Percentiles rank a stretch among this genome's conserved stretches.
Conservation (phyloP, 2,329 filamentous ascomycete species). For the Exophiala alcalophila region DNA sequence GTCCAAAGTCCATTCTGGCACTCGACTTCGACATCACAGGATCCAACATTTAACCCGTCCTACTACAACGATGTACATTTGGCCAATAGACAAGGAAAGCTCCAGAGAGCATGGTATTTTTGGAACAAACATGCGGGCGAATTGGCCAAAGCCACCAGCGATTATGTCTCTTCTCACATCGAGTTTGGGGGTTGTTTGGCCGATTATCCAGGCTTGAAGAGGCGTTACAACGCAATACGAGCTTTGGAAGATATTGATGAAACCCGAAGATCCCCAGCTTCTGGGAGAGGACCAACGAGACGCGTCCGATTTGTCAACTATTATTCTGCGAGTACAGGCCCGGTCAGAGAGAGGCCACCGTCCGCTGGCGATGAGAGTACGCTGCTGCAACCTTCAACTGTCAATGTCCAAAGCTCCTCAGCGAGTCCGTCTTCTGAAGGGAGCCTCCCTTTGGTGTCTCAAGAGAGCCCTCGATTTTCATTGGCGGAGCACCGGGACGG, state of each 20-base stretch:
- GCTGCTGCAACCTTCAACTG: constrained; percentile 6
- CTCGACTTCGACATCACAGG: constrained; percentile 23
- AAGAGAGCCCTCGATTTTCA: constrained; percentile 44
- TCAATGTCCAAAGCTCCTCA: constrained; percentile 1
- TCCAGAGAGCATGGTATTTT: constrained; percentile 66
- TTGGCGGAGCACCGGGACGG: constrained; percentile 46
- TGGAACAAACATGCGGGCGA: constrained; percentile 76
- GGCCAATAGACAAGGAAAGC: constrained; percentile 65
- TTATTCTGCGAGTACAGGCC: constrained; percentile 80
- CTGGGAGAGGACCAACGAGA: constrained; percentile 33
- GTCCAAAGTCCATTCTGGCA: constrained; percentile 16
- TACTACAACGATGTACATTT: constrained; percentile 73
- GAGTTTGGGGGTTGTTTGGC: constrained; percentile 80
- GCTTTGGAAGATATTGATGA: constrained; percentile 70
- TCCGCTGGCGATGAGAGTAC: background rate
- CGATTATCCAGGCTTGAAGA: constrained; percentile 68
- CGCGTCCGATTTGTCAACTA: constrained; percentile 82
- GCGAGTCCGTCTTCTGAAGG: constrained; percentile 5
- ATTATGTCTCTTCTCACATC: constrained; percentile 73
- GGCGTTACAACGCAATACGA: constrained; percentile 66
- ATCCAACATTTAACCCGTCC: constrained; percentile 69
- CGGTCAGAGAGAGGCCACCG: constrained; percentile 51
- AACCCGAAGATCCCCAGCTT: constrained; percentile 37
- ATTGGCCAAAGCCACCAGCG: constrained; percentile 65
- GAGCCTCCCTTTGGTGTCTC: constrained; percentile 11